phyloP scores from a whole-genome alignment of 2,329 filamentous ascomycete species.

The Trichoderma sp. region DNA sequence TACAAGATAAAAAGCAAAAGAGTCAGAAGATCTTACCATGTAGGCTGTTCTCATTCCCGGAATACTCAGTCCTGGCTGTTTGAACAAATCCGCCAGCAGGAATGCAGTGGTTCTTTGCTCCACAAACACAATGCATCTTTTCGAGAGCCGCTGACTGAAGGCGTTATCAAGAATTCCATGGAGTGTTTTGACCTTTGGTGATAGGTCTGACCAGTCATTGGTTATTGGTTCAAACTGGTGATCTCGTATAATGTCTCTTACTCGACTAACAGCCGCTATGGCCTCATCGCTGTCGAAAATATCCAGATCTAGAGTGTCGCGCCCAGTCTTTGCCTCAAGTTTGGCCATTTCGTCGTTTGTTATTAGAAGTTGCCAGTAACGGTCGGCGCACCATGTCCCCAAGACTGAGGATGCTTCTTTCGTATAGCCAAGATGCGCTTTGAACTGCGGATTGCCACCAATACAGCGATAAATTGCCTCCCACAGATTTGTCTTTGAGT shows the following conservation, averaged over 20 bases:
- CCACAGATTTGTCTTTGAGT: slow-evolving; percentile 66
- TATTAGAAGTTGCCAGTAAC: slow-evolving; percentile 73
- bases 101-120: slow-evolving; percentile 75
- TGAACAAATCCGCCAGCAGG: slow-evolving; percentile 69
- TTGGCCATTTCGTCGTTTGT: slow-evolving; percentile 62
- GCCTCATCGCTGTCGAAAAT: slow-evolving; percentile 46
- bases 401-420: slow-evolving; percentile 64
- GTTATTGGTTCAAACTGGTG: slow-evolving; percentile 48
- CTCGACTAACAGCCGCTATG: slow-evolving; percentile 59
- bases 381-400: slow-evolving; percentile 82
- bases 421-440: slow-evolving; percentile 60
- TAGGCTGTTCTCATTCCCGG: slow-evolving; percentile 61
- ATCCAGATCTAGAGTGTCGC: slow-evolving; percentile 32
- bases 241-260: slow-evolving; percentile 55
- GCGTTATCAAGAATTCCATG: slow-evolving; percentile 60
- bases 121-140: slow-evolving; percentile 84
- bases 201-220: slow-evolving; percentile 48
- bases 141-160: slow-evolving; percentile 59
- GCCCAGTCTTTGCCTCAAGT: slow-evolving; percentile 58
- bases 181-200: slow-evolving; percentile 71
- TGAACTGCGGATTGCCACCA: slow-evolving; percentile 49
- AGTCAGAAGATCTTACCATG: slow-evolving; percentile 52
- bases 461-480: slow-evolving; percentile 52
- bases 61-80: slow-evolving; percentile 55
- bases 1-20: background rate